Evolutionary conservation across 352 stramenopile genomes (phyloP).

Genomic region (Pythium insidiosum): DNA sequence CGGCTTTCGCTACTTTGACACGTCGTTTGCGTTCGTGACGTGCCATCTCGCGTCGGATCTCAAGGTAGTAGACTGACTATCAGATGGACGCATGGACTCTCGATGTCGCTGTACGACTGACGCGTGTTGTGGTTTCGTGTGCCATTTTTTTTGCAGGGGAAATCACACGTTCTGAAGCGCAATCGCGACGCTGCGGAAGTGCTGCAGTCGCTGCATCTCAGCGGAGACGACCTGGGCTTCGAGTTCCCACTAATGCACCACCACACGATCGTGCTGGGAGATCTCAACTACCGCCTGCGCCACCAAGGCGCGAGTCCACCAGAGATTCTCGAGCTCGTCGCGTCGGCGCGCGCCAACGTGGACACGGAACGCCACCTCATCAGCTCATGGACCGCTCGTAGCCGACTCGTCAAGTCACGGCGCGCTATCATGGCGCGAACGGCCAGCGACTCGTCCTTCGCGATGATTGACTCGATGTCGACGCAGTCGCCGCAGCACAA

Average conservation of each 20-base stretch:
- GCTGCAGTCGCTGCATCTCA: constrained; percentile 71
- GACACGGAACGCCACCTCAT: no score
- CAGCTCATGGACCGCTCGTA: no score
- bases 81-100: no score
- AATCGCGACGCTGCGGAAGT: constrained; percentile 71
- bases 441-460: no score
- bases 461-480: no score
- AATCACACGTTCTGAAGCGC: constrained; percentile 64
- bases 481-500: no score
- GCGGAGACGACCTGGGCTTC: constrained; percentile 73
- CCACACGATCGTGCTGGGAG: constrained; percentile 85
- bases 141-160: constrained; percentile 21
- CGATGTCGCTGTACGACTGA: neutral
- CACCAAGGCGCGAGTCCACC: constrained; percentile 36
- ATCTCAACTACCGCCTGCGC: constrained; percentile 87
- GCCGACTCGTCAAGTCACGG: no score
- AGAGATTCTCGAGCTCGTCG: constrained; percentile 58
- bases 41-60: constrained; percentile 86
- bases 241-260: constrained; percentile 83
- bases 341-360: constrained; percentile 10
- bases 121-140: neutral
- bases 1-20: constrained; percentile 82
- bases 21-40: constrained; percentile 80
- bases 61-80: no score
- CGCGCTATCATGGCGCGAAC: no score